These are phyloP conservation scores for Microsporum audouinii DNA, from an alignment of 2,329 filamentous ascomycete genomes.

Conservation along the genomic window DNA sequence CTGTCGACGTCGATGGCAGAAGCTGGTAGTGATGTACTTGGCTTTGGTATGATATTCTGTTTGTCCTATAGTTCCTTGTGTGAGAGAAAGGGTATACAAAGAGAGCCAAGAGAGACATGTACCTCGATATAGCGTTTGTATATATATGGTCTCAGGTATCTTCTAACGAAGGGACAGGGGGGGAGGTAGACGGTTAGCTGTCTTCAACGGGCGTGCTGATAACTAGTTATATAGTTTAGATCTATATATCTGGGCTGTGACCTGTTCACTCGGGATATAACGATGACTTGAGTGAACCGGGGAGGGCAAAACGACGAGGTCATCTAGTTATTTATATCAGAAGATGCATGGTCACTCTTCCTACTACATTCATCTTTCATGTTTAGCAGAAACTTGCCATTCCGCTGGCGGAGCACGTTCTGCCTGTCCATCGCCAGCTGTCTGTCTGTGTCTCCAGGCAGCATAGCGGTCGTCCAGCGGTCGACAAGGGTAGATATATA, in stretches of 20 bases:
- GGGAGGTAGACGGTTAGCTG: not conserved
- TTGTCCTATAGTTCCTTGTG: not conserved
- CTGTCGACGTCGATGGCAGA: not conserved
- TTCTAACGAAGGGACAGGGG: not conserved
- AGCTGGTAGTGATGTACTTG: not conserved
- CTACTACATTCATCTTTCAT: not conserved
- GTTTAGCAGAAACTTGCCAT: not conserved
- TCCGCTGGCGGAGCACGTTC: not conserved
- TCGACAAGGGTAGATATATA: not conserved
- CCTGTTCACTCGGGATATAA: not conserved
- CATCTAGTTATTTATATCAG: not conserved
- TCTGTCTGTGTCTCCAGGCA: not conserved
- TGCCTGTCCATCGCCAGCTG: not conserved
- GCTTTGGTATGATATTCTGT: not conserved
- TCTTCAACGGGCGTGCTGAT: not conserved
- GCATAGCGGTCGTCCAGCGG: not conserved
- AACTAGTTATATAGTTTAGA: not conserved
- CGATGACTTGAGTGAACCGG: not conserved
- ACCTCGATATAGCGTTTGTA: not conserved
- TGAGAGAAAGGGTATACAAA: not conserved
- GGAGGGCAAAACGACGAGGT: not conserved
- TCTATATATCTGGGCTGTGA: not conserved
- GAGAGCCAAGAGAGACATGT: not conserved
- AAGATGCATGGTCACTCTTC: not conserved
- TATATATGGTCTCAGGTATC: not conserved